Conservation (phyloP, 2,329 filamentous ascomycete species). For the Colletotrichum sp. region DNA sequence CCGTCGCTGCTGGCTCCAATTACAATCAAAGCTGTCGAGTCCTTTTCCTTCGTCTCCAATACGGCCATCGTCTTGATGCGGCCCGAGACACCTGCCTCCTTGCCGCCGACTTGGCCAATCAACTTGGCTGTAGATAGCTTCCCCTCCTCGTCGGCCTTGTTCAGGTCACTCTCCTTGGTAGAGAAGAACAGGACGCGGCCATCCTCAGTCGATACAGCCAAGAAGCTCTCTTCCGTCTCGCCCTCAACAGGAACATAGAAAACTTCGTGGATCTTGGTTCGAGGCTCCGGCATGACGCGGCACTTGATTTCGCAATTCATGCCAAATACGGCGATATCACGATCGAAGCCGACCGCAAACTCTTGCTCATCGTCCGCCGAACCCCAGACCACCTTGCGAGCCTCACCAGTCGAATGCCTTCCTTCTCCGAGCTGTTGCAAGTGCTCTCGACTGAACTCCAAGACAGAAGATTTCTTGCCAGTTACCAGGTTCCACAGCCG, state of each 20-base stretch:
- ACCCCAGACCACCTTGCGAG: constrained; percentile 82
- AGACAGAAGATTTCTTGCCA: constrained; percentile 90
- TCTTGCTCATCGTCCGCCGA: constrained; percentile 74
- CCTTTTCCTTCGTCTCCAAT: constrained; percentile 46
- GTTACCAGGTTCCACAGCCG: constrained; percentile 96
- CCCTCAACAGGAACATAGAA: constrained; percentile 67
- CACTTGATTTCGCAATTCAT: constrained; percentile 86
- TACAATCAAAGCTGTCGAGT: constrained; percentile 55
- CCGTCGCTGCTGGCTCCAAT: constrained; percentile 86
- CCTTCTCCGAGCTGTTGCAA: constrained; percentile 79
- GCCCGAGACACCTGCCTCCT: constrained; percentile 66
- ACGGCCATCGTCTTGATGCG: constrained; percentile 91
- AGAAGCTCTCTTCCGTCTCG: constrained; percentile 55
- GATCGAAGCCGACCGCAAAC: constrained; percentile 88
- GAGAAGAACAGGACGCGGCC: constrained; percentile 86
- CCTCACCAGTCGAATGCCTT: constrained; percentile 80
- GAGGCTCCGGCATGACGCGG: constrained; percentile 69
- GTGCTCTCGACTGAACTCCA: constrained; percentile 81
- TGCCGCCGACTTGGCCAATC: constrained; percentile 81
- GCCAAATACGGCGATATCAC: constrained; percentile 83
- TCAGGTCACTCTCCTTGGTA: constrained; percentile 59
- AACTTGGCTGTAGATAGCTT: constrained; percentile 65
- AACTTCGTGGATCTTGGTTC: constrained; percentile 85
- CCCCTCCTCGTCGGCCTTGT: constrained; percentile 32
- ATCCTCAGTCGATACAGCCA: constrained; percentile 89